Evolutionary conservation across 306 rosid species (phyloP), one percentile per base, ranked within the genome.

Genomic region (Rubus idaeus): DNA sequence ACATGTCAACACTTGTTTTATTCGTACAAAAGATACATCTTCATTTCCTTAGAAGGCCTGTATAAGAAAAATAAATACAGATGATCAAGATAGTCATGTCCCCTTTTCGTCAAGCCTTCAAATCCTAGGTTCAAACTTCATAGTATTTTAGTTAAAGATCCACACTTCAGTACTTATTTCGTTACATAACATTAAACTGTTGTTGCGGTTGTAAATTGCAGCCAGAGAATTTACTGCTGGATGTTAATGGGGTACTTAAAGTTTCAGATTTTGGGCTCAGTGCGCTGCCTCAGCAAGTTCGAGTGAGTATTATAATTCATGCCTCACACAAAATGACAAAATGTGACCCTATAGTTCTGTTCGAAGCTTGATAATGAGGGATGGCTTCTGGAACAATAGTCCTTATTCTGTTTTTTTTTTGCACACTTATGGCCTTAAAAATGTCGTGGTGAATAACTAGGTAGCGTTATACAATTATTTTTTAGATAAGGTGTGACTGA

Each of bases 241-340:
- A 92, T 83, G 87, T 80, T 66, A 80, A 66, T 42, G 97, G 93
- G 45, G 62, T 57, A 79, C 98, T 95, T 57, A 95, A 92, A 84
- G 91, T 92, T 84, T 95, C 98, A 21, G 97, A 95, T 87, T 95
- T 95, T 87, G 97, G 97, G 81, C 86, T 95, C 83, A 95, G 98
- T 79, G 96, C 98, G 3, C 86, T 95, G 26, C 96, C 98, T 79
- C 97, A 92, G 80, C 97, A 92, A 89, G 87, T 95, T 76, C 89
- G 96, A 79, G 98, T 95, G 89, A 89, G 97, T 82, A 65, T 61
- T 52, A 23, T 76, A 71, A 75, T 75, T 72, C 68, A 55, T 83
- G 71, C 70, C 61, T 68, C 16, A 12, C 23, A 52, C 44, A 50
- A 26, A 68, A 42, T 10, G 14, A 52, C 44, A 50, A 26, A 68